These are phyloP conservation scores for Nannizziopsis barbatae DNA, from an alignment of 2,329 filamentous ascomycete species.

Conservation along the genomic window DNA sequence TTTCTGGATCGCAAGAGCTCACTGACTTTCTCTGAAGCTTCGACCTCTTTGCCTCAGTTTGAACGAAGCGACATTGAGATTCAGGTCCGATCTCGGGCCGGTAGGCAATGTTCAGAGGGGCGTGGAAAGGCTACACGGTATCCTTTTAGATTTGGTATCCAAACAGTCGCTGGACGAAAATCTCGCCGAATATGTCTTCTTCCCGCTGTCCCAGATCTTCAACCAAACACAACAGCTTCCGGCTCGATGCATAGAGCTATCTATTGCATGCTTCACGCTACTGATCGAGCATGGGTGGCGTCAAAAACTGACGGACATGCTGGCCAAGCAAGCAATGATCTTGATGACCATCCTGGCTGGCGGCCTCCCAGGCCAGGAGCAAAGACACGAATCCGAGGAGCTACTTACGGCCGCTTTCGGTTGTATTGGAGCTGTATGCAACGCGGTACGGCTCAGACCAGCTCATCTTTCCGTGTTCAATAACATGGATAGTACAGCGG, in stretches of 20 bases:
- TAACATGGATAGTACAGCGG: slow-evolving; percentile 54
- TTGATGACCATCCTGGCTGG: slow-evolving; percentile 72
- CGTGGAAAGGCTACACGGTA: slow-evolving; percentile 36
- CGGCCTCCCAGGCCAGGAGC: slow-evolving; percentile 50
- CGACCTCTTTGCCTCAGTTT: slow-evolving; percentile 50
- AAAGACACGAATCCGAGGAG: slow-evolving; percentile 52
- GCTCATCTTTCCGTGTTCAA: slow-evolving; percentile 37
- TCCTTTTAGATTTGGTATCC: slow-evolving; percentile 31
- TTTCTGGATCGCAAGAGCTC: neutral
- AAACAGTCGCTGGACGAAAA: slow-evolving; percentile 56
- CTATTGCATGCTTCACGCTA: slow-evolving; percentile 61
- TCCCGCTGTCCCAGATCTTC: slow-evolving; percentile 79
- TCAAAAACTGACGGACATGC: slow-evolving; percentile 53
- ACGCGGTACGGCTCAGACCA: slow-evolving; percentile 42
- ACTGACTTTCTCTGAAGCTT: slow-evolving; percentile 32
- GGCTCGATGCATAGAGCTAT: slow-evolving; percentile 57
- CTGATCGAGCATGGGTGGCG: slow-evolving; percentile 74
- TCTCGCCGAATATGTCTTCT: slow-evolving; percentile 88
- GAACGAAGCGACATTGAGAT: slow-evolving; percentile 43
- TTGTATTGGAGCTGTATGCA: slow-evolving; percentile 47
- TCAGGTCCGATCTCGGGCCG: slow-evolving; percentile 38
- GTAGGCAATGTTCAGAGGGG: slow-evolving; percentile 39
- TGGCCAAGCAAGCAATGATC: slow-evolving; percentile 76
- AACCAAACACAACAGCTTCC: slow-evolving; percentile 62
- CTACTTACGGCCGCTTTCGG: slow-evolving; percentile 58